phyloP scores from a whole-genome alignment of 306 rosid species.

The Quillaja saponaria region DNA sequence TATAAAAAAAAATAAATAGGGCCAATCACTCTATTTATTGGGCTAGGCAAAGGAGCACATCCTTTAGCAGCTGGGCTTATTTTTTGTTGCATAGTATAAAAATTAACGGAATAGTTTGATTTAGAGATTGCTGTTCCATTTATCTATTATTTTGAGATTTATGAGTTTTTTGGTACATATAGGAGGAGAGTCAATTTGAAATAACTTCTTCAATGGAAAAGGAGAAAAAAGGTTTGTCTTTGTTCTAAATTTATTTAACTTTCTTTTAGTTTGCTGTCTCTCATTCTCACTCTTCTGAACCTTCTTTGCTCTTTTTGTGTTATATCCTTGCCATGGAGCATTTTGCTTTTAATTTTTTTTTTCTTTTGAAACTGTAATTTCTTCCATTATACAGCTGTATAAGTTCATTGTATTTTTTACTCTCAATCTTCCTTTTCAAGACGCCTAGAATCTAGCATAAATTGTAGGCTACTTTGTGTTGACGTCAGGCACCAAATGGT shows the following conservation, averaged over 20 bases:
- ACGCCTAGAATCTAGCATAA: conserved; percentile 18
- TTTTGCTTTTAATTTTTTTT: neutral
- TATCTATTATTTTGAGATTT: conserved; percentile 19
- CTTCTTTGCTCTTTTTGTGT: too few relatives aligned
- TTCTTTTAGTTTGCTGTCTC: conserved; percentile 9
- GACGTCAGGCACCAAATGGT: neutral
- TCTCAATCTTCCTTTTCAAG: conserved; percentile 10
- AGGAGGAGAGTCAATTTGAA: conserved; percentile 56
- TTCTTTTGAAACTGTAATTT: neutral
- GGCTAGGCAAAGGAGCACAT: neutral
- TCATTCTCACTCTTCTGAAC: conserved; percentile 10
- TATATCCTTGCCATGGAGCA: neutral
- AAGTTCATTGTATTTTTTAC: neutral
- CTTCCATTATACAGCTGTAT: conserved; percentile 12
- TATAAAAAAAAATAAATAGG: too few relatives aligned
- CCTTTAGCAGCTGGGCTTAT: neutral
- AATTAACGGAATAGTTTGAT: conserved; percentile 18
- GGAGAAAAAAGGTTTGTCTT: conserved; percentile 61
- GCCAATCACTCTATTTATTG: neutral
- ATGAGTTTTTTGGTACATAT: conserved; percentile 32
- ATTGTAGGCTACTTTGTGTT: conserved; percentile 9
- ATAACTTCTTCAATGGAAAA: conserved; percentile 40
- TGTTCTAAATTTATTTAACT: conserved; percentile 9
- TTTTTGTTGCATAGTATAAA: neutral
- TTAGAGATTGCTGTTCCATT: conserved; percentile 12